These are phyloP conservation scores for Alternaria infectoria DNA, from an alignment of 2,329 filamentous ascomycete species.

Conservation along the genomic window DNA sequence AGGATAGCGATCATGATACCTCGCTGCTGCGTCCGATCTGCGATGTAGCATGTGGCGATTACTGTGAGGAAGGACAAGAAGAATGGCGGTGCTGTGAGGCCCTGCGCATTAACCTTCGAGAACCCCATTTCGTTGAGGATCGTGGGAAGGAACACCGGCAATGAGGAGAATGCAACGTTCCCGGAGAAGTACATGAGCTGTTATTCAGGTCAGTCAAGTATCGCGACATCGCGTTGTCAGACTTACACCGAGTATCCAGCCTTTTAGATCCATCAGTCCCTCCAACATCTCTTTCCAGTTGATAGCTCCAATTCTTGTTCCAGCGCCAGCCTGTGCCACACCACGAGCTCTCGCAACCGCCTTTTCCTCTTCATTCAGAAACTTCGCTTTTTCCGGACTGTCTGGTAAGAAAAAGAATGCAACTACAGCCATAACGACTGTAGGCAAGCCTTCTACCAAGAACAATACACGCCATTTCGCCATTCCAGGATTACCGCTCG, in stretches of 20 bases:
- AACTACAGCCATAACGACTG: conserved; percentile 50
- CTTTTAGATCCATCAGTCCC: conserved; percentile 41
- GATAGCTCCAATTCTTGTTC: conserved; percentile 34
- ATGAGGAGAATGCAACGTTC: conserved; percentile 60
- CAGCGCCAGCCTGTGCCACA: conserved; percentile 38
- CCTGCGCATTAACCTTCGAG: conserved; percentile 70
- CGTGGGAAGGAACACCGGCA: conserved; percentile 53
- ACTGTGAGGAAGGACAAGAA: conserved; percentile 70
- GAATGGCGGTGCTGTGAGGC: conserved; percentile 74
- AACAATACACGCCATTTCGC: conserved; percentile 68
- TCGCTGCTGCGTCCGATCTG: conserved; percentile 70
- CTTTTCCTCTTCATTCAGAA: conserved; percentile 52
- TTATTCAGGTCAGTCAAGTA: background rate
- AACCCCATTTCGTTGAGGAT: conserved; percentile 68
- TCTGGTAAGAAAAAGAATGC: conserved; percentile 55
- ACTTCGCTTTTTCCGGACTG: conserved; percentile 51
- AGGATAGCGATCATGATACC: conserved; percentile 65
- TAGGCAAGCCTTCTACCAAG: conserved; percentile 54
- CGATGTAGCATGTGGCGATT: conserved; percentile 66
- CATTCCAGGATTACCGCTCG: conserved; percentile 61
- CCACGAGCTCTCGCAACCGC: conserved; percentile 37
- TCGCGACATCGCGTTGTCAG: background rate
- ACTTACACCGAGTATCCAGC: conserved; percentile 44
- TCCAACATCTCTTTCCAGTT: conserved; percentile 38
- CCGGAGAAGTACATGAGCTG: conserved; percentile 47